phyloP scores from a whole-genome alignment of 2,329 filamentous ascomycete species.

The Apiospora malaysiana region DNA sequence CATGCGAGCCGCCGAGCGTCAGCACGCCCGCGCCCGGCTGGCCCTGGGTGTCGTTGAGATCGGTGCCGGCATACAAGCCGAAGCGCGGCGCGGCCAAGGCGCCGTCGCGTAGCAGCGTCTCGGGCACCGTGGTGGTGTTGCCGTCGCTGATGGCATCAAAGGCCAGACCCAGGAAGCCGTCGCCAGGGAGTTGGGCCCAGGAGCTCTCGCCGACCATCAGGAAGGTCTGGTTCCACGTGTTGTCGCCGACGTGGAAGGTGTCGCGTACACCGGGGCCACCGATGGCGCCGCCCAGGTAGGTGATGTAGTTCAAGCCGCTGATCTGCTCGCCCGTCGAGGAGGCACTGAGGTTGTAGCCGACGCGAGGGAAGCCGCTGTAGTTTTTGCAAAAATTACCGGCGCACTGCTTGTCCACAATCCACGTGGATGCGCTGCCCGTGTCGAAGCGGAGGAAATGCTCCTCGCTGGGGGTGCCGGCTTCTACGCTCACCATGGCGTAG shows the following conservation, averaged over 20 bases:
- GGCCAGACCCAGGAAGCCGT: slow-evolving; percentile 44
- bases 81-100: slow-evolving; percentile 41
- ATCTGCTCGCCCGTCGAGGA: slow-evolving; percentile 36
- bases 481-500: slow-evolving; percentile 25
- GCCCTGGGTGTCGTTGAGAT: slow-evolving; percentile 29
- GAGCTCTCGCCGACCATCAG: slow-evolving; percentile 38
- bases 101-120: slow-evolving; percentile 39
- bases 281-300: slow-evolving; percentile 40
- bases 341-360: slow-evolving; percentile 35
- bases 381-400: slow-evolving; percentile 38
- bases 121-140: slow-evolving; percentile 38
- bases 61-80: slow-evolving; percentile 38
- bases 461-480: slow-evolving; percentile 38
- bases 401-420: slow-evolving; percentile 39
- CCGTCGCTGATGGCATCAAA: slow-evolving; percentile 41
- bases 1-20: slow-evolving; percentile 41
- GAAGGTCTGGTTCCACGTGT: slow-evolving; percentile 38
- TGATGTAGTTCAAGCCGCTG: slow-evolving; percentile 34
- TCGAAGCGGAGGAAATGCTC: slow-evolving; percentile 40
- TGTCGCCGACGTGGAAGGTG: slow-evolving; percentile 29
- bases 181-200: slow-evolving; percentile 38
- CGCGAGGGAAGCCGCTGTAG: slow-evolving; percentile 32
- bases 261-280: slow-evolving; percentile 37
- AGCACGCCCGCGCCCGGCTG: slow-evolving; percentile 35
- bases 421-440: slow-evolving; percentile 43